phyloP scores from a whole-genome alignment of 148 eudicot species.

The Drosera capensis region DNA sequence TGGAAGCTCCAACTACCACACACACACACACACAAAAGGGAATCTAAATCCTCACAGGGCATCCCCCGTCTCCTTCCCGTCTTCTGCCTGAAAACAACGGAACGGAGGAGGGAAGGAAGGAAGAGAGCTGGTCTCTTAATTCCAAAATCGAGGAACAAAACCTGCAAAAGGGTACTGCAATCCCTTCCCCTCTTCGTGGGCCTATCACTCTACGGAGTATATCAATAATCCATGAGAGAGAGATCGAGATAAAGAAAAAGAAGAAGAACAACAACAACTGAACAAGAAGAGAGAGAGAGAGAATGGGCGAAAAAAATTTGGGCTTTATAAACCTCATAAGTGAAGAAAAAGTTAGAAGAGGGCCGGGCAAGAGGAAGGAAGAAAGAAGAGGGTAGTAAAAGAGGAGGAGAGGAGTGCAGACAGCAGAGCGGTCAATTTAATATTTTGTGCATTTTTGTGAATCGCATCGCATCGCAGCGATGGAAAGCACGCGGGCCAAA shows the following conservation, averaged over 20 bases:
- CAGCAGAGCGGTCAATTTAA: neutral
- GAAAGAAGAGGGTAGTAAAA: slow-evolving; percentile 5
- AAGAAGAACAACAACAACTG: neutral
- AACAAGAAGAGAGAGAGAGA: slow-evolving; percentile 10
- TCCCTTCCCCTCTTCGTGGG: slow-evolving; percentile 80
- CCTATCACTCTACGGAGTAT: no score
- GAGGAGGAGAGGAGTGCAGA: slow-evolving; percentile 3
- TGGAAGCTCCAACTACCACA: neutral
- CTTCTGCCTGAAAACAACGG: slow-evolving; percentile 10
- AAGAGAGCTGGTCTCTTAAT: slow-evolving; percentile 20
- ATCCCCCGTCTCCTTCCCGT: no score
- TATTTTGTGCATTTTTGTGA: neutral
- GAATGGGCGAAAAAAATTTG: slow-evolving; percentile 6
- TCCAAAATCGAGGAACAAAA: slow-evolving; percentile 68
- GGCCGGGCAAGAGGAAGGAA: no score
- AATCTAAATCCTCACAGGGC: no score
- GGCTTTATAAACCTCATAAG: no score
- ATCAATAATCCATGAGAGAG: slow-evolving; percentile 16
- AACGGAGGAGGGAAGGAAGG: slow-evolving; percentile 7
- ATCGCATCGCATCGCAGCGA: slow-evolving; percentile 21
- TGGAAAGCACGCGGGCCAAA: slow-evolving; percentile 96
- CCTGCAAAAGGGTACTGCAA: slow-evolving; percentile 54
- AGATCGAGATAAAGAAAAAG: neutral
- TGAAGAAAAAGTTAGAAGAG: no score
- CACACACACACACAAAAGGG: slow-evolving; percentile 4